Evolutionary conservation across 805 yeast genomes (phyloP), one percentile per base, ranked within the genome.

Genomic region (Wickerhamomyces ciferrii): DNA sequence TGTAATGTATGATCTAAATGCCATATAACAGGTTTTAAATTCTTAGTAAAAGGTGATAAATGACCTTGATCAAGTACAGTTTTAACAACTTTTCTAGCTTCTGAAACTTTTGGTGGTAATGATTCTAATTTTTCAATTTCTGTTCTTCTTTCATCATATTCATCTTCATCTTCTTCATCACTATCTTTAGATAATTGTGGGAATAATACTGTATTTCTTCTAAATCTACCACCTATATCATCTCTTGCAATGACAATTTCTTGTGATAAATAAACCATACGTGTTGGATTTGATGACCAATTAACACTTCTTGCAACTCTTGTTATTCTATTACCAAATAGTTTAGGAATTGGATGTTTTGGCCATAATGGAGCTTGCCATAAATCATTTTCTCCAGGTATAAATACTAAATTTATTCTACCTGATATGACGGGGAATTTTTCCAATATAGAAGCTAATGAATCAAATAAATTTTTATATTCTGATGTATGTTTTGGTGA

Each of bases 371-470:
- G 71, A 1, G 94, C 78, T 32, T 83, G 82, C 97, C 98, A 94
- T 0, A 97, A 97, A 65, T 94, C 99, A 54, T 88, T 86, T 38
- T 80, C 79, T 1, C 99, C 98, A 0, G 98, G 97, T 1, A 92
- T 69, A 48, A 94, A 78, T 1, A 89, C 67, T 25, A 94, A 63
- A 43, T 84, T 81, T 25, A 85, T 73, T 7, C 67, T 59, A 8
- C 67, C 59, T 14, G 81, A 67, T 7, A 89, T 64, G 4, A 62
- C 59, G 0, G 88, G 85, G 54, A 69, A 86, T 42, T 75, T 71
- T 10, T 83, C 75, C 18, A 94, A 58, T 2, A 88, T 56, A 2
- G 72, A 70, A 0, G 96, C 92, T 15, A 94, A 69, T 2, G 79
- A 70, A 56, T 91, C 96, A 65, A 94, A 91, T 23, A 77, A 67